Percentiles rank a stretch among this genome's conserved stretches.
Evolutionary conservation across 1,284 basidiomycete species (phyloP).

Genomic region (Fomitopsis betulina): DNA sequence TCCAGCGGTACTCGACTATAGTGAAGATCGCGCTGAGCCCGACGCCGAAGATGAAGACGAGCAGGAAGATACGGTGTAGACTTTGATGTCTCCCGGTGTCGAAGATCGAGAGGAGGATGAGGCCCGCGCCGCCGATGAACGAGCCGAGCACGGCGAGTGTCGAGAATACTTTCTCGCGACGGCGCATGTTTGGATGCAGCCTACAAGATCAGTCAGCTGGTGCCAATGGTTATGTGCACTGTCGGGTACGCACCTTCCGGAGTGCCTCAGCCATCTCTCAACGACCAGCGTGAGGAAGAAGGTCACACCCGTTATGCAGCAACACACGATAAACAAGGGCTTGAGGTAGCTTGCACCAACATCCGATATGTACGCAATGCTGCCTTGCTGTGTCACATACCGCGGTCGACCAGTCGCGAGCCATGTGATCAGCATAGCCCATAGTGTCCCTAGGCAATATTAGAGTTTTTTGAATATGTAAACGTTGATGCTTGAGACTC

Average conservation of each 20-base stretch:
- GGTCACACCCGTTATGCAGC: slow-evolving; percentile 51
- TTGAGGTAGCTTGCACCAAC: slow-evolving; percentile 66
- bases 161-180: slow-evolving; percentile 49
- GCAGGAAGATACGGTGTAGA: slow-evolving; percentile 54
- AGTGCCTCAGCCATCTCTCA: slow-evolving; percentile 60
- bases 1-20: slow-evolving; percentile 66
- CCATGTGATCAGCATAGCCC: slow-evolving; percentile 69
- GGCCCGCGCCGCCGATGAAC: slow-evolving; percentile 43
- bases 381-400: slow-evolving; percentile 45
- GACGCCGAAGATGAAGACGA: slow-evolving; percentile 56
- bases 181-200: slow-evolving; percentile 53
- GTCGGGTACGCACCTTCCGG: slow-evolving; percentile 44
- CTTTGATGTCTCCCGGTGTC: slow-evolving; percentile 52
- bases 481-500: slow-evolving; percentile 14
- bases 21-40: slow-evolving; percentile 68
- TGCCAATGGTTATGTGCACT: background rate
- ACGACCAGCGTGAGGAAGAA: slow-evolving; percentile 57
- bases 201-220: slow-evolving; percentile 27
- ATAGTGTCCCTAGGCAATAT: slow-evolving; percentile 42
- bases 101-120: slow-evolving; percentile 55
- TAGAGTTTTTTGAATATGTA: background rate
- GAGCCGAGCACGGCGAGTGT: slow-evolving; percentile 55
- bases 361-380: slow-evolving; percentile 71
- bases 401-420: slow-evolving; percentile 41
- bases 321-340: slow-evolving; percentile 64